Percentiles rank a stretch among this genome's conserved stretches.
Conservation (phyloP, 257 asterid genomes). For the Jacaranda mimosifolia region DNA sequence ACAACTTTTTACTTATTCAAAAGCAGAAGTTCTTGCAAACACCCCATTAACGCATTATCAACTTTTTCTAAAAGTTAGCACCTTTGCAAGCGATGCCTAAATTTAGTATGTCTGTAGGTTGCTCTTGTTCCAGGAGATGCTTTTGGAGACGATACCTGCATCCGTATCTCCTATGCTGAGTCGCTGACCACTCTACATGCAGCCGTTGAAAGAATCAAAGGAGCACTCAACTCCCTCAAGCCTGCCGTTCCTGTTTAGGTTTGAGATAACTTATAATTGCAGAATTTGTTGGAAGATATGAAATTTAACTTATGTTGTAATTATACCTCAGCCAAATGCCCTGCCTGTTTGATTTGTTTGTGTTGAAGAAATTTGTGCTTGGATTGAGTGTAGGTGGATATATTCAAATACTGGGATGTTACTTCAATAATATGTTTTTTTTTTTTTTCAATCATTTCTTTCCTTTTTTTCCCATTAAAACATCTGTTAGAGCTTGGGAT, state of each 20-base stretch:
- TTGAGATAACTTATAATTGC: background rate
- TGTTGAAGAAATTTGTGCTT: constrained; percentile 8
- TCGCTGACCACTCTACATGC: constrained; percentile 73
- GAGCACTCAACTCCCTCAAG: constrained; percentile 61
- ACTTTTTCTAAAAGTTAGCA: no score
- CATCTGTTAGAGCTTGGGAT: no score
- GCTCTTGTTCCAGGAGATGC: constrained; percentile 97
- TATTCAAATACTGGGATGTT: background rate
- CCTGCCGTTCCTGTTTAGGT: constrained; percentile 58
- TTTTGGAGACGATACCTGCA: constrained; percentile 90
- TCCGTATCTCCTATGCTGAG: constrained; percentile 89
- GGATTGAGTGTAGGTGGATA: background rate
- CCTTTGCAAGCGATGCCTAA: background rate
- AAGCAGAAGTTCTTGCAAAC: no score
- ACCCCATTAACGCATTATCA: no score
- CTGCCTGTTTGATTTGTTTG: constrained; percentile 17
- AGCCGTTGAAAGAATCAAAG: constrained; percentile 72
- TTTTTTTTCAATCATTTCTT: background rate
- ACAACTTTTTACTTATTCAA: no score
- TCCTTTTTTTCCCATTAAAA: no score
- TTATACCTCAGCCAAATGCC: background rate
- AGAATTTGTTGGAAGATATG: background rate
- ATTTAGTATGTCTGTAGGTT: constrained; percentile 53
- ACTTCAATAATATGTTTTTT: background rate
- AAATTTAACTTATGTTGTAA: constrained; percentile 14